phyloP scores from a whole-genome alignment of 257 asterid species.

The Fraxinus americana region DNA sequence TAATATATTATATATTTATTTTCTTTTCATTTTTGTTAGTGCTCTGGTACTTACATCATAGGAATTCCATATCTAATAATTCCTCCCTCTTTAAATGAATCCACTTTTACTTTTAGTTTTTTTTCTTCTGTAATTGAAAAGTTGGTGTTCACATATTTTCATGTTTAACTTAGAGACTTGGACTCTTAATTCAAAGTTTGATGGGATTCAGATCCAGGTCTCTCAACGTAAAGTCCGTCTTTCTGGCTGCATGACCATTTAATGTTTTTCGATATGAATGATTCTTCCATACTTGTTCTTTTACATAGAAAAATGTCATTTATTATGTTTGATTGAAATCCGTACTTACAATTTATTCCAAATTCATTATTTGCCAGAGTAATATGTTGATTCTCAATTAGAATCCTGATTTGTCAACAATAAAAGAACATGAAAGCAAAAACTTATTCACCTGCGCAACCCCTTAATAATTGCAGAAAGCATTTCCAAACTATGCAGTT shows the following conservation, averaged over 20 bases:
- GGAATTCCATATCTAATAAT: background rate
- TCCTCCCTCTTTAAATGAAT: background rate
- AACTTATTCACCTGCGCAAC: conserved; percentile 58
- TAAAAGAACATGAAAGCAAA: conserved; percentile 12
- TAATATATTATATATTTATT: background rate
- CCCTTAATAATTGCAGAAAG: conserved; percentile 65
- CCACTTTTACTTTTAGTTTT: background rate
- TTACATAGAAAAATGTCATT: background rate
- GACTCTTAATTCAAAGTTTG: background rate
- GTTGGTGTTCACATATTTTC: background rate
- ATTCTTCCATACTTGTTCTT: background rate
- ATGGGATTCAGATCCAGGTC: background rate
- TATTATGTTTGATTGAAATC: background rate
- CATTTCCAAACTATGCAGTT: conserved; percentile 65
- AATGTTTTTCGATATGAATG: background rate
- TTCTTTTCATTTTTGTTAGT: background rate
- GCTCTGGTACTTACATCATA: background rate
- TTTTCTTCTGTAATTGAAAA: background rate
- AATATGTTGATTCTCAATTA: background rate
- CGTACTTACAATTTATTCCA: background rate
- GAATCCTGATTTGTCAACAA: conserved; percentile 15
- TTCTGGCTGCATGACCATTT: background rate
- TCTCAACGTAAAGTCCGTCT: background rate
- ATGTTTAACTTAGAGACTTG: background rate
- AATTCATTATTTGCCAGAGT: background rate